Conservation (phyloP, 2,329 filamentous ascomycete species). For the Aspergillus fructus region DNA sequence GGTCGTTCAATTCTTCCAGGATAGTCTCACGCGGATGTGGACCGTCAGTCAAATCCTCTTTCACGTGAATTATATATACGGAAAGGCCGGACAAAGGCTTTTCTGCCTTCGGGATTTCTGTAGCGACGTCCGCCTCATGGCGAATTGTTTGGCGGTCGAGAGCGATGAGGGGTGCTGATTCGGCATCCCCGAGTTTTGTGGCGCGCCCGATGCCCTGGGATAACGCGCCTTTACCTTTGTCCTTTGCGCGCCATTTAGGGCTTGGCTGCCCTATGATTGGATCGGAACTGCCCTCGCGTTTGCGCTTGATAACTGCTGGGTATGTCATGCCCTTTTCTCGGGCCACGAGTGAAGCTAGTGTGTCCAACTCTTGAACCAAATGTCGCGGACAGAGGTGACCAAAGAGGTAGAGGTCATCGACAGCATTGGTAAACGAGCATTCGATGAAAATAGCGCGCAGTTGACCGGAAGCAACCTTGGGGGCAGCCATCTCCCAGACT, state of each 20-base stretch:
- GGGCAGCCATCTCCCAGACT: conserved; percentile 86
- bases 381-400: conserved; percentile 86
- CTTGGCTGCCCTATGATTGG: conserved; percentile 24
- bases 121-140: conserved; percentile 5
- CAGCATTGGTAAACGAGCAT: conserved; percentile 85
- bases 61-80: conserved; percentile 89
- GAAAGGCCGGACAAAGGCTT: conserved; percentile 68
- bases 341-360: conserved; percentile 70
- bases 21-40: conserved; percentile 66
- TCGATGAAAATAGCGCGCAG: conserved; percentile 89
- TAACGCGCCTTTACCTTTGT: background rate
- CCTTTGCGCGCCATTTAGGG: conserved; percentile 23
- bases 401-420: conserved; percentile 74
- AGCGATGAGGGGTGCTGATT: background rate
- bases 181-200: background rate
- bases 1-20: conserved; percentile 63
- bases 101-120: conserved; percentile 1
- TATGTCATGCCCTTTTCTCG: conserved; percentile 43
- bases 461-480: conserved; percentile 71
- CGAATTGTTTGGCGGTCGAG: conserved; percentile 7
- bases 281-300: conserved; percentile 29
- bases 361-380: conserved; percentile 73
- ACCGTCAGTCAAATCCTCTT: conserved; percentile 77
- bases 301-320: conserved; percentile 42
- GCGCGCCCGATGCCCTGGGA: conserved; percentile 6